phyloP scores from a whole-genome alignment of 2,329 filamentous ascomycete species.

The Orbilia javanica region DNA sequence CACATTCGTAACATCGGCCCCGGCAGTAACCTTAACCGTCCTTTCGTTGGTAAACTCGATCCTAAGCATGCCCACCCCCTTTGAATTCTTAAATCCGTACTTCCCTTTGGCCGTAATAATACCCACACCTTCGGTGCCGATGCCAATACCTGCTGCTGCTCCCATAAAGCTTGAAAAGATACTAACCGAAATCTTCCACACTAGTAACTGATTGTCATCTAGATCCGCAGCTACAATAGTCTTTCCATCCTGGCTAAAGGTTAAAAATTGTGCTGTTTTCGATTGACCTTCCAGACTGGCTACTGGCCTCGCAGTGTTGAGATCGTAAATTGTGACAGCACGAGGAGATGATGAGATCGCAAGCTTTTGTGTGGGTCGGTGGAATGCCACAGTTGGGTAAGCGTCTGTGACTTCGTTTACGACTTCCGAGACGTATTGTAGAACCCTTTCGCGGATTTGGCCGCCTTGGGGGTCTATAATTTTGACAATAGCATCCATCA shows the following conservation, averaged over 20 bases:
- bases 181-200: conserved; percentile 61
- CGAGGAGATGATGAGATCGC: conserved; percentile 59
- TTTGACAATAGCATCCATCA: conserved; percentile 60
- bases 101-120: conserved; percentile 55
- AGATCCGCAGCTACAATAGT: conserved; percentile 59
- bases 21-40: conserved; percentile 60
- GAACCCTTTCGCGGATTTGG: conserved; percentile 60
- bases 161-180: conserved; percentile 61
- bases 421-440: conserved; percentile 60
- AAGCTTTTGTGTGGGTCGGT: conserved; percentile 61
- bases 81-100: conserved; percentile 57
- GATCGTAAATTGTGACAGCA: conserved; percentile 60
- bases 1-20: conserved; percentile 51
- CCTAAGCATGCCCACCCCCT: conserved; percentile 56
- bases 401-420: conserved; percentile 60
- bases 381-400: conserved; percentile 61
- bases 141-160: conserved; percentile 52
- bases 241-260: conserved; percentile 60
- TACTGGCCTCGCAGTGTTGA: conserved; percentile 57
- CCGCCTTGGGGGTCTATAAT: conserved; percentile 60
- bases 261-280: conserved; percentile 58
- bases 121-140: conserved; percentile 58
- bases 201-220: conserved; percentile 58
- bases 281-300: conserved; percentile 60
- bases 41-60: conserved; percentile 60